A percentile compares a stretch with the other conserved stretches of the same genome.
Evolutionary conservation across 1,139 yeast species (phyloP).

Genomic region (Kodamaea sp.): DNA sequence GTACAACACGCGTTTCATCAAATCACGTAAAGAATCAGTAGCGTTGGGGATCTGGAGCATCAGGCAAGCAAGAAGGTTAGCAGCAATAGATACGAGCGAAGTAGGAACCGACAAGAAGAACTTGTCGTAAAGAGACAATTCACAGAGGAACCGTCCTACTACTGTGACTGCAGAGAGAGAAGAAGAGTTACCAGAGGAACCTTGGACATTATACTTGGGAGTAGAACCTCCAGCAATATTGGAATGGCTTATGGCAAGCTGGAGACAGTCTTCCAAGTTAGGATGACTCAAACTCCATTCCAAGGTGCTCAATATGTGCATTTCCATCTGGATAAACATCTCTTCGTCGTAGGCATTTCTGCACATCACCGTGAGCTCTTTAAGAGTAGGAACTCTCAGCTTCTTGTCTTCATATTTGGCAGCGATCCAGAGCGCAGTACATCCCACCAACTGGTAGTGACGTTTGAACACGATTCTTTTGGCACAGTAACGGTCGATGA

Average conservation of each 20-base stretch:
- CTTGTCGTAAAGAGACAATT: conserved; percentile 72
- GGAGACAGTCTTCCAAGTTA: conserved; percentile 61
- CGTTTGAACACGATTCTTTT: conserved; percentile 87
- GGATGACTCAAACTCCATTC: conserved; percentile 80
- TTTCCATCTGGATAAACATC: conserved; percentile 95
- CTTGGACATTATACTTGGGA: conserved; percentile 31
- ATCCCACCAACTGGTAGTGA: conserved; percentile 90
- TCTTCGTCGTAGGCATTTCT: conserved; percentile 82
- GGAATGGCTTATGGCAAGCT: conserved; percentile 47
- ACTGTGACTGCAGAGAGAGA: conserved; percentile 54
- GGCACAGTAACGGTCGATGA: conserved; percentile 89
- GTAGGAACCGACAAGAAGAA: conserved; percentile 62
- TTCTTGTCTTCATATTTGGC: conserved; percentile 91
- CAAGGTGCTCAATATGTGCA: conserved; percentile 79
- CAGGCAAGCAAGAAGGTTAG: conserved; percentile 71
- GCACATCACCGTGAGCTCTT: conserved; percentile 77
- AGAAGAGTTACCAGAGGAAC: conserved; percentile 2
- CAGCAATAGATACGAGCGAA: conserved; percentile 66
- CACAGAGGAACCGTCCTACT: conserved; percentile 70
- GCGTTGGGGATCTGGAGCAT: conserved; percentile 52
- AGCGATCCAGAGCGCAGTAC: conserved; percentile 94
- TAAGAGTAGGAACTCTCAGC: conserved; percentile 75
- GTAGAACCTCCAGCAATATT: conserved; percentile 23
- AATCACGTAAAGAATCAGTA: conserved; percentile 27
- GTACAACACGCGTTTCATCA: conserved; percentile 18